Evolutionary conservation across 2,329 filamentous ascomycete species (phyloP), one percentile per base, ranked within the genome.

Genomic region (Talaromyces piceae): DNA sequence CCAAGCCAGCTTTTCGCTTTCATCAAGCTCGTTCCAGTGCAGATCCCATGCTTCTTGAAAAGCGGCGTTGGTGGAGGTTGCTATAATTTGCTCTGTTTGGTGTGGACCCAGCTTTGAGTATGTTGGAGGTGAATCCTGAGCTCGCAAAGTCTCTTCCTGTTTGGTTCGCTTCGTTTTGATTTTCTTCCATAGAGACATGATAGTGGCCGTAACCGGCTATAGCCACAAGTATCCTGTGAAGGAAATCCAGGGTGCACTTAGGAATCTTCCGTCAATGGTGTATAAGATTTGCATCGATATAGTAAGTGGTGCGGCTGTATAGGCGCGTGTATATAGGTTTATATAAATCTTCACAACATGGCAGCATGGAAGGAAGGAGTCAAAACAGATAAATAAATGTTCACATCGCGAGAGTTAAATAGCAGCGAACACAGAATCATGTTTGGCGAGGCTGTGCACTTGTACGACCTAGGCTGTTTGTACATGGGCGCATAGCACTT

Each of bases 41-140:
- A 30, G 41, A 9, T 28, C 18, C 53, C 53, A 55, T 37, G 53
- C 53, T 47, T 53, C 53, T 25, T 53, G 41, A 41, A 55, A 53
- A 39, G 50, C 53, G 8, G 47, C 30, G 39, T 50, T 55, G 12
- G 43, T 52, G 12, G 30, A 46, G 20, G 7, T 37, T 11, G 28
- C 31, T 18, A 50, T 41, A 12, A 47, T 45, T 16, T 26, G 12
- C 28, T 27, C 18, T 4, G 45, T 55, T 7, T 50, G 20, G 1
- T 44, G 26, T 6, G 45, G 27, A 11, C 37, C 20, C 0, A 33
- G 26, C 13, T 37, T 37, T 13, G 12, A 18, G 31, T n/a, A 37
- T 37, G 4, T n/a, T n/a, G 31, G 16, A 18, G 31, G 16, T 37
- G 31, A 4, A 37, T 37, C 31, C 12, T 37, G 11, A n/a, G 12